Conservation (phyloP, 345 rosid genomes). For the Gossypium herbaceum region DNA sequence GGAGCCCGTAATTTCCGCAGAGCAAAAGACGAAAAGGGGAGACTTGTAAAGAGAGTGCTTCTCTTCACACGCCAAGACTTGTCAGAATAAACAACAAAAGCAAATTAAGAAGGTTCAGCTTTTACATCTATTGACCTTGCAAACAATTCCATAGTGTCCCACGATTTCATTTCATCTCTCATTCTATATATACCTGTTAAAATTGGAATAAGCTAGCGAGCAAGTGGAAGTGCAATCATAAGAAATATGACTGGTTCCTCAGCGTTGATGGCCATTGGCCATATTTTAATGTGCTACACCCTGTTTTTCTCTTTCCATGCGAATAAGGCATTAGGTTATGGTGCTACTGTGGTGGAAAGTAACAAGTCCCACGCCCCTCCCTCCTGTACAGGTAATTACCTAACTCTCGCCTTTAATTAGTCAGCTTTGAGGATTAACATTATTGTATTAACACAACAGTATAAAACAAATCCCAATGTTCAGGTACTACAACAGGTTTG, state of each 20-base stretch:
- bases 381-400: not conserved
- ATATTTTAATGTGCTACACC: not conserved
- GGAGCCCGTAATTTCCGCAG: too few relatives aligned
- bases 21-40: too few relatives aligned
- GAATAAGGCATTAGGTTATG: not conserved
- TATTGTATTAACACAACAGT: not conserved
- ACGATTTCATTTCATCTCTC: not conserved
- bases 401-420: not conserved
- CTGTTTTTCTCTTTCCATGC: not conserved
- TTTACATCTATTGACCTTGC: too few relatives aligned
- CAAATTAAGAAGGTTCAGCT: too few relatives aligned
- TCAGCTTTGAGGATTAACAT: not conserved
- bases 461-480: not conserved
- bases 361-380: not conserved
- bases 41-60: too few relatives aligned
- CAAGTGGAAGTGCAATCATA: not conserved
- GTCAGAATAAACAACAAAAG: too few relatives aligned
- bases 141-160: too few relatives aligned
- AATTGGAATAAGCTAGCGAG: not conserved
- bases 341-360: not conserved
- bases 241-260: constrained; percentile 2
- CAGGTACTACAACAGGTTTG: constrained; percentile 15
- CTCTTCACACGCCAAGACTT: too few relatives aligned
- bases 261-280: not conserved
- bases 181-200: not conserved